These are phyloP conservation scores for Nevesoporus exiguus DNA, from an alignment of 768 basidiomycete species.

Conservation along the genomic window DNA sequence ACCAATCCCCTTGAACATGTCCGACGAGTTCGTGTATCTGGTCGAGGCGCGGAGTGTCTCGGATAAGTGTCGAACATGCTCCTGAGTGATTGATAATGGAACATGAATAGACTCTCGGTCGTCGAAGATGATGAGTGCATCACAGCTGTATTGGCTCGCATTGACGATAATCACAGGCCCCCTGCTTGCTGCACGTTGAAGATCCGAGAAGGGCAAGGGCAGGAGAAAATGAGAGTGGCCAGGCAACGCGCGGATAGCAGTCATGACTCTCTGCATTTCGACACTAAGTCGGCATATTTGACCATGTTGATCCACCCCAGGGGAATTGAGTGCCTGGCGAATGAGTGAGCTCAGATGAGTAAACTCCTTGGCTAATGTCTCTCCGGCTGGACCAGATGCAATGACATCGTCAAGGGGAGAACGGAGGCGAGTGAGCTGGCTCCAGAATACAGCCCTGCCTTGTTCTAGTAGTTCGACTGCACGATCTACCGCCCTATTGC, in stretches of 20 bases:
- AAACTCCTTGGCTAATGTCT: background rate
- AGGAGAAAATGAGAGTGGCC: too few relatives aligned
- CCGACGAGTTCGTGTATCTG: too few relatives aligned
- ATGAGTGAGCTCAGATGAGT: background rate
- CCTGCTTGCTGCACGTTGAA: background rate
- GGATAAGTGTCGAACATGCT: background rate
- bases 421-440: background rate
- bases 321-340: too few relatives aligned
- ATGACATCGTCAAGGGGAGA: background rate
- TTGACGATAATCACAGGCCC: too few relatives aligned
- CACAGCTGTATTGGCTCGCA: too few relatives aligned
- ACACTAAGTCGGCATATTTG: background rate
- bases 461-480: too few relatives aligned
- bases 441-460: background rate
- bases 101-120: background rate
- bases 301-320: background rate
- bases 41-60: background rate
- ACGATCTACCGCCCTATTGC: too few relatives aligned
- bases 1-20: too few relatives aligned
- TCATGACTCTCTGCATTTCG: too few relatives aligned
- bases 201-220: background rate
- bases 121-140: background rate
- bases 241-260: background rate
- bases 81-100: background rate
- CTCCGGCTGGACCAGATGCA: background rate